Conservation (phyloP, 2,329 filamentous ascomycete species). For the Alternaria burnsii region DNA sequence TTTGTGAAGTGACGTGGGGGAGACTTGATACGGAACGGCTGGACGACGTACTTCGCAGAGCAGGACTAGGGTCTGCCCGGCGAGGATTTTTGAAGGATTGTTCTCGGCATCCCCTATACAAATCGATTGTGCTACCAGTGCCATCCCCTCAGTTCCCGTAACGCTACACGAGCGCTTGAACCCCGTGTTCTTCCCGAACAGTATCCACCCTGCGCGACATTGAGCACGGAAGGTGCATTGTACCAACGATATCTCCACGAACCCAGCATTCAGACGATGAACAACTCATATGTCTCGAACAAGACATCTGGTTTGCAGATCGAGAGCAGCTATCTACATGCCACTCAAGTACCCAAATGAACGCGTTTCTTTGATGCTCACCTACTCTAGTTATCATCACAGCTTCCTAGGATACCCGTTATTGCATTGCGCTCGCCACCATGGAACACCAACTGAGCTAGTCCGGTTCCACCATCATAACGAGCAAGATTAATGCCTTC, state of each 20-base stretch:
- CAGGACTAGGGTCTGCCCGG: background rate
- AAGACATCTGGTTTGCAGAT: background rate
- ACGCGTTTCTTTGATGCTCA: background rate
- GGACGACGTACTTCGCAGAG: background rate
- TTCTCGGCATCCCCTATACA: background rate
- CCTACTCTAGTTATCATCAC: background rate
- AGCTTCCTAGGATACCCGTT: background rate
- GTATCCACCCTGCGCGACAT: slow-evolving; percentile 5
- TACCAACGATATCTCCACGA: slow-evolving; percentile 1
- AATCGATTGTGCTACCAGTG: background rate
- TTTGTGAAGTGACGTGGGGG: background rate
- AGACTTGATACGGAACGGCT: background rate
- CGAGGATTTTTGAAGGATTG: background rate
- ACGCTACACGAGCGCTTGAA: slow-evolving; percentile 1
- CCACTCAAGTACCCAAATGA: background rate
- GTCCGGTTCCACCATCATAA: background rate
- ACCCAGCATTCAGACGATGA: background rate
- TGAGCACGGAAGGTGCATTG: background rate
- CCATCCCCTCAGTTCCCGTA: background rate
- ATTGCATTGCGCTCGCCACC: background rate
- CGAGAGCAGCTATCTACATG: background rate
- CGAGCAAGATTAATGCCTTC: background rate
- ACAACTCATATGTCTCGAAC: slow-evolving; percentile 2
- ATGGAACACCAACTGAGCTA: background rate
- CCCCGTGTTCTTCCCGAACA: background rate